phyloP scores from a whole-genome alignment of 2,329 filamentous ascomycete genomes.

The Aspergillus novofumigatus region DNA sequence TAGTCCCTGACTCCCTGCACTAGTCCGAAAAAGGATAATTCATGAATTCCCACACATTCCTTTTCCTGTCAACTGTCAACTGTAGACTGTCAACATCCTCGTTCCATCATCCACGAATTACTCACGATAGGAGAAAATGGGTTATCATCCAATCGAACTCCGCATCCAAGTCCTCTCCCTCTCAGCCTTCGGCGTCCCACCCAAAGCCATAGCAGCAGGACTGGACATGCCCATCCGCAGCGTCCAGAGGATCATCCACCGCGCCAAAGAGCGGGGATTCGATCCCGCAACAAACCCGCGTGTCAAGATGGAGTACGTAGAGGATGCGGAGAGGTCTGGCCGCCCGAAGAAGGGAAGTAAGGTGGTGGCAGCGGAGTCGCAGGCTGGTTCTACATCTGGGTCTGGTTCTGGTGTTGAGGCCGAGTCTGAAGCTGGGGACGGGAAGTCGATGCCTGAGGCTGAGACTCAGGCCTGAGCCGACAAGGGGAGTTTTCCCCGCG shows the following conservation, averaged over 20 bases:
- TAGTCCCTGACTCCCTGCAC: neutral
- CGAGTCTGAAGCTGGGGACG: neutral
- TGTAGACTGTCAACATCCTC: too few relatives aligned
- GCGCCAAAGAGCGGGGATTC: neutral
- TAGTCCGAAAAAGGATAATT: neutral
- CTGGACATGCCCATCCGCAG: neutral
- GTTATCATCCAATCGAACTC: neutral
- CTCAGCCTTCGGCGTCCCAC: neutral
- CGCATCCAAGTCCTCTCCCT: neutral
- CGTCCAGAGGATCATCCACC: neutral
- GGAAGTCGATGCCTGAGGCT: neutral
- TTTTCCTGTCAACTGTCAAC: neutral
- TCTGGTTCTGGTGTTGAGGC: neutral
- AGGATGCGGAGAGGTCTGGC: neutral
- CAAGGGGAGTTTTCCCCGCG: neutral
- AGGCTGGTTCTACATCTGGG: neutral
- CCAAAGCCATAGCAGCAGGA: neutral
- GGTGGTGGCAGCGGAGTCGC: neutral
- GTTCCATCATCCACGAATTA: too few relatives aligned
- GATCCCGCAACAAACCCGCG: neutral
- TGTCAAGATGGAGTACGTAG: neutral
- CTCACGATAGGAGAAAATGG: too few relatives aligned
- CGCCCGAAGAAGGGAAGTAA: neutral
- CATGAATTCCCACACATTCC: neutral
- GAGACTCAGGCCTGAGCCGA: neutral